Evolutionary conservation across 306 rosid species (phyloP).

Genomic region (Rosa multiflora): DNA sequence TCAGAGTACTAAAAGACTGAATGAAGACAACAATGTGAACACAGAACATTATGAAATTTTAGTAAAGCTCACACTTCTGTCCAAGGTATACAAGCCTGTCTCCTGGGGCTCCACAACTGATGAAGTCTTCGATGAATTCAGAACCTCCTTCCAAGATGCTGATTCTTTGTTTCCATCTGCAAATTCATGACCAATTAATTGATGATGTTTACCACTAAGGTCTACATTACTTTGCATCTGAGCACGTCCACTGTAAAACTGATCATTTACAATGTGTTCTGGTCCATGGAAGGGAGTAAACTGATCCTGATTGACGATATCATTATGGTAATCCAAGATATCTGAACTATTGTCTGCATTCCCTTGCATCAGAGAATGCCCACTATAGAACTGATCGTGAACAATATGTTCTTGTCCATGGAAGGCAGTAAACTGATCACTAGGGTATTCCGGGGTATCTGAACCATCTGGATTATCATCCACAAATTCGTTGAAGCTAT

Average conservation of each 20-base stretch:
- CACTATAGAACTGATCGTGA: slow-evolving; percentile 35
- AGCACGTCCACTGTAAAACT: slow-evolving; percentile 36
- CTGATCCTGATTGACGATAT: slow-evolving; percentile 45
- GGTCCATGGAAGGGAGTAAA: slow-evolving; percentile 40
- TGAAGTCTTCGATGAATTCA: slow-evolving; percentile 37
- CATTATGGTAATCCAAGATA: slow-evolving; percentile 33
- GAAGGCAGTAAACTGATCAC: slow-evolving; percentile 36
- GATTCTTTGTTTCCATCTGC: slow-evolving; percentile 43
- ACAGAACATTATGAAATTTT: slow-evolving; percentile 14
- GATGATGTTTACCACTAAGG: slow-evolving; percentile 30
- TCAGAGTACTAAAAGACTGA: background rate
- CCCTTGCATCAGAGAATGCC: slow-evolving; percentile 54
- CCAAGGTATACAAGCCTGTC: slow-evolving; percentile 32
- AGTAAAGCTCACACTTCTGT: slow-evolving; percentile 56
- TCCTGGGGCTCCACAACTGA: slow-evolving; percentile 32
- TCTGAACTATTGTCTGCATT: slow-evolving; percentile 28
- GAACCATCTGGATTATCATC: slow-evolving; percentile 37
- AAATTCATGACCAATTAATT: slow-evolving; percentile 36
- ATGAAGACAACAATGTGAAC: background rate
- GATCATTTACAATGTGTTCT: slow-evolving; percentile 34
- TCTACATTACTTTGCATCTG: slow-evolving; percentile 50
- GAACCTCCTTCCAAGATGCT: slow-evolving; percentile 55
- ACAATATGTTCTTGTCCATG: slow-evolving; percentile 37
- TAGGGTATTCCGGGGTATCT: slow-evolving; percentile 30
- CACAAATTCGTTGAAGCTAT: slow-evolving; percentile 40